These are phyloP conservation scores for Rugosomyces carneus DNA, from an alignment of 1,284 basidiomycete species.

Conservation along the genomic window DNA sequence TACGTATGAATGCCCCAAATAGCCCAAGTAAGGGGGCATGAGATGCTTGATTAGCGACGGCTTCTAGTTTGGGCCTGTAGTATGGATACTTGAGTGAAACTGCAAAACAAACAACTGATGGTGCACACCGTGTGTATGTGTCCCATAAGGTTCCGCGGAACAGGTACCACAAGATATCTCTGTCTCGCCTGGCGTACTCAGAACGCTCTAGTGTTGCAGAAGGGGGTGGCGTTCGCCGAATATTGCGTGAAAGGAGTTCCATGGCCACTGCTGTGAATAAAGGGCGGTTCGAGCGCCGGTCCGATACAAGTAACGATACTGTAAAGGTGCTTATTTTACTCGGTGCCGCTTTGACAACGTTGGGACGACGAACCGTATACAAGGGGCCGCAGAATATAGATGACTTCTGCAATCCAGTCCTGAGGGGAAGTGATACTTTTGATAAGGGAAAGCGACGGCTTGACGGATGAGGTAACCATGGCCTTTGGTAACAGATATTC, in stretches of 20 bases:
- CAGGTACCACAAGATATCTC: conserved; percentile 81
- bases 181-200: conserved; percentile 80
- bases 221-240: conserved; percentile 57
- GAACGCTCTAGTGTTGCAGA: conserved; percentile 63
- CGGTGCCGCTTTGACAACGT: not conserved
- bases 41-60: conserved; percentile 52
- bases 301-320: conserved; percentile 35
- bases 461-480: conserved; percentile 62
- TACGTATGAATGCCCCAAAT: conserved; percentile 72
- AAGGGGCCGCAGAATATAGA: conserved; percentile 65
- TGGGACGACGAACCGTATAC: conserved; percentile 51
- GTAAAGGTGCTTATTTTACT: not conserved
- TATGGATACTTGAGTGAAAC: conserved; percentile 11
- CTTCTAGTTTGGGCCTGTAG: conserved; percentile 69
- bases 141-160: conserved; percentile 88
- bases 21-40: conserved; percentile 70
- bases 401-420: conserved; percentile 65
- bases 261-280: conserved; percentile 53
- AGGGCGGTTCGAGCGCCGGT: conserved; percentile 40
- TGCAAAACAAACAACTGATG: not conserved
- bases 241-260: conserved; percentile 59
- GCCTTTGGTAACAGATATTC: conserved; percentile 78
- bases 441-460: conserved; percentile 58
- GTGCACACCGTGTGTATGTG: conserved; percentile 66
- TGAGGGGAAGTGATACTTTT: conserved; percentile 51